These are phyloP conservation scores for Pseudevernia furfuracea DNA, from an alignment of 495 filamentous ascomycete species.

Conservation along the genomic window DNA sequence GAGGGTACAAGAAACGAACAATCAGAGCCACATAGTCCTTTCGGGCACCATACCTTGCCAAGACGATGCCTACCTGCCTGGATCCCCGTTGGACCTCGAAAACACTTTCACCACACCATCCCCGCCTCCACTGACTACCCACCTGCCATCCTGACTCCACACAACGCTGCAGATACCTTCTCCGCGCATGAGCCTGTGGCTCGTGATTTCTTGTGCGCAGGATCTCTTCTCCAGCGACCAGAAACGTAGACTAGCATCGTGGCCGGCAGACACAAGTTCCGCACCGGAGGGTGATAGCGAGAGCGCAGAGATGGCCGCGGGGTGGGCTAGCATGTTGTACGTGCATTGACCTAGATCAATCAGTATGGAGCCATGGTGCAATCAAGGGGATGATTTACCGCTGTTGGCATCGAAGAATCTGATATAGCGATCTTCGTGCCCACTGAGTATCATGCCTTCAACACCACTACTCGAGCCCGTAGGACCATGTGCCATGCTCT, in stretches of 20 bases:
- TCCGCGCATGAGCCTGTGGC: conserved; percentile 82
- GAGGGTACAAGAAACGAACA: neutral
- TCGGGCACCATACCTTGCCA: neutral
- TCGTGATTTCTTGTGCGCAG: conserved; percentile 90
- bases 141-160: conserved; percentile 88
- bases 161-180: conserved; percentile 89
- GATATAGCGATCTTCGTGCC: conserved; percentile 91
- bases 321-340: conserved; percentile 95
- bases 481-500: conserved; percentile 62
- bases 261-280: conserved; percentile 91
- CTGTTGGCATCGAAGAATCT: conserved; percentile 97
- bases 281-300: conserved; percentile 85
- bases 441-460: conserved; percentile 86
- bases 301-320: conserved; percentile 80
- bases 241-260: conserved; percentile 90
- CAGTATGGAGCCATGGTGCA: neutral
- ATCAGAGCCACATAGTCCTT: neutral
- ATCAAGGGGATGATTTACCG: conserved; percentile 58
- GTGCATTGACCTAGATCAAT: conserved; percentile 80
- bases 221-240: conserved; percentile 94
- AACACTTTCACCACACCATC: conserved; percentile 97
- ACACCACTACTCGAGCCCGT: conserved; percentile 80
- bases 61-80: neutral
- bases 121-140: conserved; percentile 92
- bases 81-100: conserved; percentile 44